Base-by-base conservation (phyloP, 1,284 basidiomycete genomes). In the Cryptococcus sp. region DNA sequence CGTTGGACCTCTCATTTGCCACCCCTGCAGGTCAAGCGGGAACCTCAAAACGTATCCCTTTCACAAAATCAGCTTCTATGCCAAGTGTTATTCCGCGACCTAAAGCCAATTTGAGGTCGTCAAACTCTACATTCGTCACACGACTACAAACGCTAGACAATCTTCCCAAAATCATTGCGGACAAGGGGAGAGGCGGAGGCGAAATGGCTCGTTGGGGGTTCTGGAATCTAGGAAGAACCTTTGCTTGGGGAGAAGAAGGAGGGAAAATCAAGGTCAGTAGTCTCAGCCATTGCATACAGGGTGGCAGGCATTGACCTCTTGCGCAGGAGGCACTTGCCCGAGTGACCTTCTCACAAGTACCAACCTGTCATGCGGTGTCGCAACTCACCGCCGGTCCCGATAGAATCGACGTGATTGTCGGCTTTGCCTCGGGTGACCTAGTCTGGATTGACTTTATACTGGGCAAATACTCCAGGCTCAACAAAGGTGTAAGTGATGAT, bases 351-450 rank as follows among this genome's bases (percentile, higher is more conserved):
- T 86, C 88, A 48, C 85, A 87, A 8, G 85, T 87, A 63, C 91
- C 91, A 7, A 95, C 93, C 0, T 94, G 92, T 68, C 91, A 96
- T 74, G 89, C 82, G 67, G 85, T 96, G 50, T 96, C 96, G 67
- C 79, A 83, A 16, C 78, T 85, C 8, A 97, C 76, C 2, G 66
- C 68, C 49, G 68, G 67, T 11, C 81, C 87, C 5, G 88, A 91
- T 52, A 84, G 86, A 46, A 80, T 98, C 41, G 96, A 99, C 72
- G 83, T 97, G 13, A 83, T 98, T 55, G 88, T 99, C 66, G 95
- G 95, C 2, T 98, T 99, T 73, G 84, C 82, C 63, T 89, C 91
- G 0, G 95, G 95, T 16, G 95, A 99, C 77, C 81, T 99, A 23
- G 80, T 99, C 51, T 96, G 93, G 91, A 83, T 96, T 59, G 49